phyloP scores from a whole-genome alignment of 1,139 yeast species.

The Kodamaea arcana region DNA sequence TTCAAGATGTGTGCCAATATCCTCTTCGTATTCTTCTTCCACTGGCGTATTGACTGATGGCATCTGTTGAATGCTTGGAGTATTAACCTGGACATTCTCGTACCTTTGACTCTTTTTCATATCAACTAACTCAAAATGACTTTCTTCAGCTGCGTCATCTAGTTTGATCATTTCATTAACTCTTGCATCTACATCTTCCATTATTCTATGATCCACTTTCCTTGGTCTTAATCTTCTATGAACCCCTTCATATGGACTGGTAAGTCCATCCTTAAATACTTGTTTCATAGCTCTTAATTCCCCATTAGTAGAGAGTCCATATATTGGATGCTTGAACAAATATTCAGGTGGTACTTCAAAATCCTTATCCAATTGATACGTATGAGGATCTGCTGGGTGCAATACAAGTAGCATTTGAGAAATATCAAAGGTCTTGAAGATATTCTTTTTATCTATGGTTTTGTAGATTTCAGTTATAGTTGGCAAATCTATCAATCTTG shows the following conservation, averaged over 20 bases:
- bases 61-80: slow-evolving; percentile 2
- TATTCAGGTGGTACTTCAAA: slow-evolving; percentile 39
- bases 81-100: slow-evolving; percentile 3
- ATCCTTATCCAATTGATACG: slow-evolving; percentile 26
- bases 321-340: slow-evolving; percentile 43
- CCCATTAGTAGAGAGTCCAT: slow-evolving; percentile 36
- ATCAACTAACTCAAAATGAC: slow-evolving; percentile 74
- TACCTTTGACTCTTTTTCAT: slow-evolving; percentile 23
- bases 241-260: slow-evolving; percentile 62
- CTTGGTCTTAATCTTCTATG: slow-evolving; percentile 49
- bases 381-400: slow-evolving; percentile 49
- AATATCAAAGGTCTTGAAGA: slow-evolving; percentile 81
- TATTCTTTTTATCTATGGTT: slow-evolving; percentile 83
- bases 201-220: slow-evolving; percentile 46
- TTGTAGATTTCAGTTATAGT: slow-evolving; percentile 85
- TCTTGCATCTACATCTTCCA: slow-evolving; percentile 66
- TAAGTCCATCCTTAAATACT: slow-evolving; percentile 72
- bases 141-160: slow-evolving; percentile 83
- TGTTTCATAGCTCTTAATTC: slow-evolving; percentile 40
- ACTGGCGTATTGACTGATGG: slow-evolving; percentile 2
- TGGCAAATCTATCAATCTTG: slow-evolving; percentile 84
- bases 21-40: slow-evolving; percentile 7
- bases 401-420: slow-evolving; percentile 82
- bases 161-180: slow-evolving; percentile 72
- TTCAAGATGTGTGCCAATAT: slow-evolving; percentile 24